Percentiles rank a stretch among this genome's conserved stretches.
Evolutionary conservation across 257 asterid species (phyloP).

Genomic region (Ajuga chamaepitys): DNA sequence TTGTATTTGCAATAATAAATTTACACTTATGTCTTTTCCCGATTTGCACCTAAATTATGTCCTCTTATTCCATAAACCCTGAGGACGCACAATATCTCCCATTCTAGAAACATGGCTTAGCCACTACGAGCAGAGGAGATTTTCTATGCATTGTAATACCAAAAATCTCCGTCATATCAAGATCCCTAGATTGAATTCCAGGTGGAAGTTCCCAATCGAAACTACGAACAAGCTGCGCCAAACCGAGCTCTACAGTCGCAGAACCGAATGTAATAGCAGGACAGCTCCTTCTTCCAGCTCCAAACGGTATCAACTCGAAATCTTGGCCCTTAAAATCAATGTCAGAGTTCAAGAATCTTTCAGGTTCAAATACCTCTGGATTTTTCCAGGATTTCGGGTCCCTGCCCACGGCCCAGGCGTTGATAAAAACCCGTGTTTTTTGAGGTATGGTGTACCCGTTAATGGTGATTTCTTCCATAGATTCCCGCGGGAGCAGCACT

Average conservation of each 20-base stretch:
- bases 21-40: no score
- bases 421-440: slow-evolving; percentile 38
- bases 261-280: slow-evolving; percentile 46
- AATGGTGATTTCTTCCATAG: slow-evolving; percentile 30
- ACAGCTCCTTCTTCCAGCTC: slow-evolving; percentile 55
- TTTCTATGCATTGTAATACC: slow-evolving; percentile 58
- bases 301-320: slow-evolving; percentile 56
- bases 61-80: no score
- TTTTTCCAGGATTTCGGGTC: slow-evolving; percentile 40
- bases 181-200: slow-evolving; percentile 29
- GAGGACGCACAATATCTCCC: no score
- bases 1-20: no score
- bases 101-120: slow-evolving; percentile 29
- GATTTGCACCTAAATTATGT: no score
- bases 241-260: slow-evolving; percentile 40
- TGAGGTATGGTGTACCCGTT: slow-evolving; percentile 34
- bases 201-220: slow-evolving; percentile 60
- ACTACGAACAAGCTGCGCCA: slow-evolving; percentile 55
- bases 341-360: slow-evolving; percentile 37
- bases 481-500: slow-evolving; percentile 45
- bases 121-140: slow-evolving; percentile 33
- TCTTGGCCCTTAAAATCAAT: slow-evolving; percentile 53
- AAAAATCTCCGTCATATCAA: slow-evolving; percentile 50
- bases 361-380: slow-evolving; percentile 37
- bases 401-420: slow-evolving; percentile 60